These are phyloP conservation scores for Moniliophthora roreri DNA, from an alignment of 1,284 basidiomycete species.

Conservation along the genomic window DNA sequence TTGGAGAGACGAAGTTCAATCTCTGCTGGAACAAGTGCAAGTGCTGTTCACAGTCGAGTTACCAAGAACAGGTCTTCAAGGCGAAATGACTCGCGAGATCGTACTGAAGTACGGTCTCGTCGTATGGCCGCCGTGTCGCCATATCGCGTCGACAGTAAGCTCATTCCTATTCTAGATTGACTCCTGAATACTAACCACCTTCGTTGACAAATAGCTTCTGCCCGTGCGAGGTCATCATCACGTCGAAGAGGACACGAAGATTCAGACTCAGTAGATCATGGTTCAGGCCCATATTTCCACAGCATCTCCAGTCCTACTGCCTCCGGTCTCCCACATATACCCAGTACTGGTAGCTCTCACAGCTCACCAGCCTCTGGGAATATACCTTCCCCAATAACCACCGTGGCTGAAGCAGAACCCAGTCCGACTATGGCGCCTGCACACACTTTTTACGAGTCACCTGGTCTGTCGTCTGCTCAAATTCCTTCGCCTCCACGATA, in stretches of 20 bases:
- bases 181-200: conserved; percentile 19
- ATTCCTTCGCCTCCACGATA: conserved; percentile 48
- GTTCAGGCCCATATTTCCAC: conserved; percentile 41
- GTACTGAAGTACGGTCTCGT: conserved; percentile 46
- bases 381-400: conserved; percentile 65
- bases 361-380: conserved; percentile 73
- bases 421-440: conserved; percentile 41
- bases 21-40: conserved; percentile 38
- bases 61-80: conserved; percentile 53
- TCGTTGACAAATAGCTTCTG: conserved; percentile 39
- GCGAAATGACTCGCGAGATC: conserved; percentile 59
- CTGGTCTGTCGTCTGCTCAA: conserved; percentile 45
- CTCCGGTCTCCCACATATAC: conserved; percentile 30
- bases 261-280: conserved; percentile 42
- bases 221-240: conserved; percentile 71
- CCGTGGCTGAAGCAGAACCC: conserved; percentile 42
- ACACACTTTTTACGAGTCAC: conserved; percentile 36
- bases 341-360: conserved; percentile 49
- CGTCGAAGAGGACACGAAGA: conserved; percentile 72
- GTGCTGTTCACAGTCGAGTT: conserved; percentile 37
- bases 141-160: conserved; percentile 70
- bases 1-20: conserved; percentile 53
- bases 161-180: conserved; percentile 9
- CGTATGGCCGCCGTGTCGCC: conserved; percentile 61
- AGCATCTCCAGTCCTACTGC: conserved; percentile 52